Conservation (phyloP, 345 rosid species). For the Acer yangbiense region DNA sequence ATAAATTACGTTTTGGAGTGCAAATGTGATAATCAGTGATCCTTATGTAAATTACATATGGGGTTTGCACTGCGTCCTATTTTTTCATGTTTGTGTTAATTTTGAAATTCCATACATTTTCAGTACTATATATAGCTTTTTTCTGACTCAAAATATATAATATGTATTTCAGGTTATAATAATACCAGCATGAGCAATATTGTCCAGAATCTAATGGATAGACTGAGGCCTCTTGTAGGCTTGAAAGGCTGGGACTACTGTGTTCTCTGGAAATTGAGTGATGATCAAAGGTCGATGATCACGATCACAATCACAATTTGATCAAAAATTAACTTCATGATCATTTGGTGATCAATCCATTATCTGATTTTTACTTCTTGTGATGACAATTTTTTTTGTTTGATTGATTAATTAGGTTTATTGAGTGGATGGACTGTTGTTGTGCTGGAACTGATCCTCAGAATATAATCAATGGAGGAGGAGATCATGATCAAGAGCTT, state of each 20-base stretch:
- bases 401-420: conserved; percentile 30
- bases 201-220: conserved; percentile 59
- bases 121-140: neutral
- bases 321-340: neutral
- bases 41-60: too few relatives aligned
- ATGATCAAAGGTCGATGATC: conserved; percentile 80
- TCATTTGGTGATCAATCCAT: neutral
- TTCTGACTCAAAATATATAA: neutral
- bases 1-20: too few relatives aligned
- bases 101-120: too few relatives aligned
- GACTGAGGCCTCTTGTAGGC: conserved; percentile 71
- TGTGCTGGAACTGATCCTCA: conserved; percentile 59
- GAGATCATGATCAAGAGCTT: conserved; percentile 31
- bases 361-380: neutral
- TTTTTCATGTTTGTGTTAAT: neutral
- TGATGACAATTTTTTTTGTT: neutral
- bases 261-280: conserved; percentile 76
- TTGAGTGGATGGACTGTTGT: conserved; percentile 87
- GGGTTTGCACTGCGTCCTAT: too few relatives aligned
- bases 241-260: conserved; percentile 78
- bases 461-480: conserved; percentile 35
- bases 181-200: conserved; percentile 1
- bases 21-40: too few relatives aligned
- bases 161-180: neutral
- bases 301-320: neutral